Base-by-base conservation (phyloP, 305 asterid genomes). In the Stenogyne calaminthoides region DNA sequence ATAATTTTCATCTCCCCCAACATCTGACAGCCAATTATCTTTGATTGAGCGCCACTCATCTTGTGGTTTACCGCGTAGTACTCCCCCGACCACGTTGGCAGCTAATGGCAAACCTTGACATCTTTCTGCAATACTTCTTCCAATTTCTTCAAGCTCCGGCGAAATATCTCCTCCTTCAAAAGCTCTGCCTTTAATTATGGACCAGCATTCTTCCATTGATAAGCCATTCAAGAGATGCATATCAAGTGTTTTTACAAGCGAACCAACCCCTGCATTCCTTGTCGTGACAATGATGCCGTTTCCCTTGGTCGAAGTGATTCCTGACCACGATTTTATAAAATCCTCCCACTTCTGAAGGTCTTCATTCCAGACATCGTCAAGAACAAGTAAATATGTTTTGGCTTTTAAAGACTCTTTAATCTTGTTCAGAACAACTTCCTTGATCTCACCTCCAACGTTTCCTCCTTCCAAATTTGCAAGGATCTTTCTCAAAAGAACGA, bases 301-400 rank as follows among this genome's bases (percentile, higher is more conserved):
- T 52, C 59, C 59, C 29, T 52, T 52, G 59, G 59, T 18, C 18
- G 29, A 16, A 52, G 59, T 18, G 8, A 52, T 18, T 52, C 59
- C 59, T 0, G 19, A 52, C 59, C 15, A 52, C 0, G 59, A 52
- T 2, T 7, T 18, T 18, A 16, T 52, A 52, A 52, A 18, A 52
- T 12, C 29, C 7, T 7, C 12, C 59, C 59, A 52, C 29, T 52
- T 52, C 5, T 18, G 6, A 5, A 2, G 8, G 32, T 73, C 66
- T 25, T 49, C 68, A 7, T 65, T 75, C 83, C 86, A 79, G 0
- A 81, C 69, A 12, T 77, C 84, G 49, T 84, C 84, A 25, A 80
- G 79, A 0, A 82, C 77, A 5, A 84, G 67, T 6, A 82, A 34
- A 47, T 69, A 84, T 12, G 57, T 70, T 56, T 63, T 67, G 18